phyloP scores from a whole-genome alignment of 352 stramenopile genomes.

The Globisporangium echinulatum region DNA sequence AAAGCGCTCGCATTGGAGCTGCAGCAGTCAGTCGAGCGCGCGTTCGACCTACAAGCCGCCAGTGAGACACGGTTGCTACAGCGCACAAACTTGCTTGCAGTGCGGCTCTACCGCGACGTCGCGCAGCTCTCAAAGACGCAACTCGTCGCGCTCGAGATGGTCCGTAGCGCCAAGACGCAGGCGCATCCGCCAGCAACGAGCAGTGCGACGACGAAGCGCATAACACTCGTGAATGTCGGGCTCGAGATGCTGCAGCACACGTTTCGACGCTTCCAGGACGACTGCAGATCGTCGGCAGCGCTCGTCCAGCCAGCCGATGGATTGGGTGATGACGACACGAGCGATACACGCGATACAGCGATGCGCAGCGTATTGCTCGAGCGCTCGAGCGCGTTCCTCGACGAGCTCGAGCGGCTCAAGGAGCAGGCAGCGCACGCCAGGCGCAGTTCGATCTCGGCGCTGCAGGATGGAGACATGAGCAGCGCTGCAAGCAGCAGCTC shows the following conservation, averaged over 20 bases:
- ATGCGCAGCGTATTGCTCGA: slow-evolving; percentile 25
- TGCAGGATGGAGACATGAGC: slow-evolving; percentile 3
- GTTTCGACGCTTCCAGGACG: slow-evolving; percentile 27
- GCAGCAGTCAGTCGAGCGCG: slow-evolving; percentile 21
- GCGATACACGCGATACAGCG: slow-evolving; percentile 2
- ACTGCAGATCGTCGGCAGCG: slow-evolving; percentile 9
- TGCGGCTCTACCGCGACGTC: slow-evolving; percentile 44
- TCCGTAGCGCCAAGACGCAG: slow-evolving; percentile 12
- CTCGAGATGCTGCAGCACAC: slow-evolving; percentile 36
- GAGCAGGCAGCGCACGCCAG: slow-evolving; percentile 31
- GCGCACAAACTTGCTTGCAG: slow-evolving; percentile 23
- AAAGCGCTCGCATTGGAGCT: slow-evolving; percentile 34
- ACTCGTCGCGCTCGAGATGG: slow-evolving; percentile 38
- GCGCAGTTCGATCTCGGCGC: slow-evolving; percentile 9
- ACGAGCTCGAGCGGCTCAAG: slow-evolving; percentile 46
- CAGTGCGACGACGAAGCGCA: slow-evolving; percentile 9
- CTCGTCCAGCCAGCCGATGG: neutral
- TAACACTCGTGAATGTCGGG: slow-evolving; percentile 25
- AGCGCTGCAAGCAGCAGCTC: slow-evolving; percentile 14
- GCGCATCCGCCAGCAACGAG: neutral
- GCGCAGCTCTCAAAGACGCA: slow-evolving; percentile 40
- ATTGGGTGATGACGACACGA: slow-evolving; percentile 10
- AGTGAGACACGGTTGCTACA: slow-evolving; percentile 16
- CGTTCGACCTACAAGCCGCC: slow-evolving; percentile 17
- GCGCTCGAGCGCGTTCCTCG: slow-evolving; percentile 27